Evolutionary conservation across 2,329 filamentous ascomycete genomes (phyloP).

Genomic region (Penicillium sp.): DNA sequence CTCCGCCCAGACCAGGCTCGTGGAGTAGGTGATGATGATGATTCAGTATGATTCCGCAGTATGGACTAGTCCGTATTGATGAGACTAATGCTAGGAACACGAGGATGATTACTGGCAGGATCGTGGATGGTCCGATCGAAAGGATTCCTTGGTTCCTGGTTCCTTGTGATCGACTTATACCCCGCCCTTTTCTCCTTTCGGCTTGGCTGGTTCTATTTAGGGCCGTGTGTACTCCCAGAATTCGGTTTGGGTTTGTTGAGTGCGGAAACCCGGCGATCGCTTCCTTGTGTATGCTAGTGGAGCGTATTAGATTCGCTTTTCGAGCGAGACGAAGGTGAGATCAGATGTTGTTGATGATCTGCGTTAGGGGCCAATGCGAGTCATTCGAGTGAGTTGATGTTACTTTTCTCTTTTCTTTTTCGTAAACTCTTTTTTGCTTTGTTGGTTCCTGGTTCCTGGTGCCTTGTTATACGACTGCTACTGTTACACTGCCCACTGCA

Average conservation of each 20-base stretch:
- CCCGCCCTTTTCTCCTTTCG: too few species aligned
- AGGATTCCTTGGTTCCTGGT: background rate
- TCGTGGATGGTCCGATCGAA: background rate
- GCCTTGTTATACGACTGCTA: conserved; percentile 1
- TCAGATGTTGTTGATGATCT: conserved; percentile 1
- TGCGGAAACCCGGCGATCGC: background rate
- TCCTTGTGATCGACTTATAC: too few species aligned
- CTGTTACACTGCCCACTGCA: background rate
- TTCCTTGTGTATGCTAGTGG: background rate
- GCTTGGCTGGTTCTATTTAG: too few species aligned
- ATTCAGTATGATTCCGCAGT: background rate
- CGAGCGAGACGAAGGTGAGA: background rate
- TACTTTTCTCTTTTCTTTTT: background rate
- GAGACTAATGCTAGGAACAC: background rate
- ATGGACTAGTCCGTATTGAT: background rate
- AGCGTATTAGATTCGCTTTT: background rate
- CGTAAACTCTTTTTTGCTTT: background rate
- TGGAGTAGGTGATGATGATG: background rate
- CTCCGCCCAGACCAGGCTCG: conserved; percentile 2
- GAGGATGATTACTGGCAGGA: background rate
- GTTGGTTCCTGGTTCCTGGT: background rate
- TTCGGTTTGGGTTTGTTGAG: conserved; percentile 1
- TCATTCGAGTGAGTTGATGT: background rate
- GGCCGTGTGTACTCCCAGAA: background rate
- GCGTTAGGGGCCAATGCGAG: conserved; percentile 1